Conservation (phyloP, 177 flowering plant genomes). For the Vitis hybrid region DNA sequence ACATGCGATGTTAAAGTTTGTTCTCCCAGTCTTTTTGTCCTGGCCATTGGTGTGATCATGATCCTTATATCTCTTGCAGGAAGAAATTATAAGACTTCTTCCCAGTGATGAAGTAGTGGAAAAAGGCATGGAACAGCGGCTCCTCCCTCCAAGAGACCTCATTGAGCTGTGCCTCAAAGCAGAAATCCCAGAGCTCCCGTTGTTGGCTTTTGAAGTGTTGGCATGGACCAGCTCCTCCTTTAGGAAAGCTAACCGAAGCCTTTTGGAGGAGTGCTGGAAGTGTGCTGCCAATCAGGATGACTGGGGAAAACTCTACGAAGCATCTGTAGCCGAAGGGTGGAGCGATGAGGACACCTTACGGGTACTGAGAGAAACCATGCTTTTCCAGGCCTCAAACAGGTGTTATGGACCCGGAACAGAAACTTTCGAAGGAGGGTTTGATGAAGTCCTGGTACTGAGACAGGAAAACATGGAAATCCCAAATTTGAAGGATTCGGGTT, state of each 20-base stretch:
- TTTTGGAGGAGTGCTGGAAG: slow-evolving; percentile 92
- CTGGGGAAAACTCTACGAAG: slow-evolving; percentile 64
- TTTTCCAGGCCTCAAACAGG: slow-evolving; percentile 74
- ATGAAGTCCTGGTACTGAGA: slow-evolving; percentile 68
- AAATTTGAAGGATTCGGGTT: slow-evolving; percentile 27
- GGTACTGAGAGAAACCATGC: slow-evolving; percentile 48
- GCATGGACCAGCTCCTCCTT: slow-evolving; percentile 91
- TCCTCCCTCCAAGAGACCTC: slow-evolving; percentile 68
- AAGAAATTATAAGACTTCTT: slow-evolving; percentile 49
- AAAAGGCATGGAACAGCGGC: slow-evolving; percentile 33
- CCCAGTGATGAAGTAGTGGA: slow-evolving; percentile 41
- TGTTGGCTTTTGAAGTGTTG: slow-evolving; percentile 80
- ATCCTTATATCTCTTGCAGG: slow-evolving; percentile 49
- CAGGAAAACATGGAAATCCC: slow-evolving; percentile 36
- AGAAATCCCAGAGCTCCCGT: slow-evolving; percentile 46
- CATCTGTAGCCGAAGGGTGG: slow-evolving; percentile 75
- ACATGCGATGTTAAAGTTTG: too few relatives aligned
- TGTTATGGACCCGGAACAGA: slow-evolving; percentile 73
- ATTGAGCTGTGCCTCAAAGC: slow-evolving; percentile 65
- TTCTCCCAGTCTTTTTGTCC: too few relatives aligned
- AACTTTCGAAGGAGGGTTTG: slow-evolving; percentile 73
- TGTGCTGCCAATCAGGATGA: slow-evolving; percentile 67
- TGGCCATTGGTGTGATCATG: too few relatives aligned
- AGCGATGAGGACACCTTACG: slow-evolving; percentile 61
- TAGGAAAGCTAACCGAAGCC: slow-evolving; percentile 49